Evolutionary conservation across 2,329 filamentous ascomycete genomes (phyloP), one percentile per base, ranked within the genome.

Genomic region (Dactylellina haptotyla): DNA sequence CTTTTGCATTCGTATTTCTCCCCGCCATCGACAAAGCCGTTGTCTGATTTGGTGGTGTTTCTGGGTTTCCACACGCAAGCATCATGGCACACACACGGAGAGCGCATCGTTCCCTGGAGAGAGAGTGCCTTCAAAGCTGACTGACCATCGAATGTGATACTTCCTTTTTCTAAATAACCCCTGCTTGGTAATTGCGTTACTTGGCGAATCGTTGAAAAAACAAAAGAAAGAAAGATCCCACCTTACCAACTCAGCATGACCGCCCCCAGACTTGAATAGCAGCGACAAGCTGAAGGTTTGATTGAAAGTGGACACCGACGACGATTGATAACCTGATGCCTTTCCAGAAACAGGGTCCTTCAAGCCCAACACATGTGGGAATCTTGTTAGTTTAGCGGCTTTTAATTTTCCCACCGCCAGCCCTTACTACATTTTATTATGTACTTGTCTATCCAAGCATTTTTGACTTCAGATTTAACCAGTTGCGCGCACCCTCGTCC

Each of bases 171-270:
- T 43, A 25, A 32, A 45, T 43, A 32, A 59, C 43, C 67, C 67
- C 58, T 72, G 67, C 59, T 65, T 58, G 67, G 59, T 53, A 59
- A 64, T 72, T 65, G 67, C 67, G 59, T 59, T 72, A 72, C 67
- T 71, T 72, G 67, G 67, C 67, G 67, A 65, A 58, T 59, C 37
- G 45, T n/a, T n/a, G n/a, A n/a, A n/a, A n/a, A n/a, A n/a, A n/a
- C n/a, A n/a, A n/a, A 71, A 41, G 58, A 53, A 43, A 50, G 51
- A 48, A 45, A 63, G 26, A 59, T 59, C 59, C 51, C 59, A 72
- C 66, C 66, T 71, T 58, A 72, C 67, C 67, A 72, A 72, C 67
- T 72, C 67, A 72, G 58, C 53, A 65, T 64, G 50, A 63, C 59
- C 51, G 61, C 43, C 32, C 43, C 58, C 46, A 59, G 67, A 45